Conservation (phyloP, 1,284 basidiomycete genomes). For the Austroboletus niveus region DNA sequence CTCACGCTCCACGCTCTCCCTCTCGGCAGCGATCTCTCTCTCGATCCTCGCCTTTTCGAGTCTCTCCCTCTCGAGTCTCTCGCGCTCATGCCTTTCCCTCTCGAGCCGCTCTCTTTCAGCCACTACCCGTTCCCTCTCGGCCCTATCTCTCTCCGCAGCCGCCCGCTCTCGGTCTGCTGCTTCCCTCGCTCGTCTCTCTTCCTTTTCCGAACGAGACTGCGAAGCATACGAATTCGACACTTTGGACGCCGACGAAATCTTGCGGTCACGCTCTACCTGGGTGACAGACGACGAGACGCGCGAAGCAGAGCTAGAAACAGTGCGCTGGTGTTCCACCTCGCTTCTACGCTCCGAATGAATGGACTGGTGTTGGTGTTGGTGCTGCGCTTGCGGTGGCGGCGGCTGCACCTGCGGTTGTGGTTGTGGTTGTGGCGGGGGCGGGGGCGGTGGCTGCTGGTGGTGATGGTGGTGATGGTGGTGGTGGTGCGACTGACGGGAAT, state of each 20-base stretch:
- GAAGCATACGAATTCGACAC: slow-evolving; percentile 15
- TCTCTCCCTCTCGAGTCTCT: slow-evolving; percentile 2
- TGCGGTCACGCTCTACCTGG: slow-evolving; percentile 30
- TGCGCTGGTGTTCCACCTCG: slow-evolving; percentile 25
- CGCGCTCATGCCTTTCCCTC: slow-evolving; percentile 14
- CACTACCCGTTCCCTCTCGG: slow-evolving; percentile 16
- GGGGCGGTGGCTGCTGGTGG: background rate
- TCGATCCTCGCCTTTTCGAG: slow-evolving; percentile 5
- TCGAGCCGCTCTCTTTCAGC: slow-evolving; percentile 21
- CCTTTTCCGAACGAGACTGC: slow-evolving; percentile 23
- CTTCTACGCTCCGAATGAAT: slow-evolving; percentile 25
- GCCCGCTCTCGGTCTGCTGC: slow-evolving; percentile 17
- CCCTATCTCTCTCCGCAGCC: slow-evolving; percentile 11
- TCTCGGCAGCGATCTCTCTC: slow-evolving; percentile 1
- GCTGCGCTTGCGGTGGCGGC: background rate
- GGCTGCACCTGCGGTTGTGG: slow-evolving; percentile 1
- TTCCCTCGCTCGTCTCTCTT: slow-evolving; percentile 21
- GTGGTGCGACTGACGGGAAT: slow-evolving; percentile 18
- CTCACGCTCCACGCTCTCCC: slow-evolving; percentile 1
- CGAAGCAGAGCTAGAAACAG: slow-evolving; percentile 27
- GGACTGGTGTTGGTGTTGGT: slow-evolving; percentile 17
- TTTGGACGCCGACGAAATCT: slow-evolving; percentile 21
- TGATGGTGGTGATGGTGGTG: slow-evolving; percentile 15
- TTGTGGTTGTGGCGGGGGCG: too few species aligned
- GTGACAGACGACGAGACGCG: slow-evolving; percentile 24